These are phyloP conservation scores for Tricholoma hemisulphureum DNA, from an alignment of 768 basidiomycete species.

Conservation along the genomic window DNA sequence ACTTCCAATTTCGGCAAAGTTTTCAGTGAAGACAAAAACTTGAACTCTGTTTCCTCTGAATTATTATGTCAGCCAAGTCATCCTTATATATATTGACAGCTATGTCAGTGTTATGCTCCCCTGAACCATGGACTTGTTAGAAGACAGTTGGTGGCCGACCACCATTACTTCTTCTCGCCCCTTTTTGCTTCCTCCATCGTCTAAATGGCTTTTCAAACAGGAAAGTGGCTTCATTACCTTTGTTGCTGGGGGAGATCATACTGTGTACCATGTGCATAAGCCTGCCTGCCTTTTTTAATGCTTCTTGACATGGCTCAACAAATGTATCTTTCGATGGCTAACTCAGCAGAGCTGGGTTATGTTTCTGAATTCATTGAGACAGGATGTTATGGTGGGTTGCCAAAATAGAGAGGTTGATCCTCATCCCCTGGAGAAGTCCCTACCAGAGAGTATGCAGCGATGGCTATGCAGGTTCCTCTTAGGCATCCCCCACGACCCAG, in stretches of 20 bases:
- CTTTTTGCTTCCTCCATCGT: not conserved
- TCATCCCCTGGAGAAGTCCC: not conserved
- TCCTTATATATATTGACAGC: too few species aligned
- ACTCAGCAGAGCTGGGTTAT: not conserved
- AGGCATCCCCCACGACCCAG: not conserved
- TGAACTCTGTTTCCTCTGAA: too few species aligned
- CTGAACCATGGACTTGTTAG: too few species aligned
- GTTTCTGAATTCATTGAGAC: not conserved
- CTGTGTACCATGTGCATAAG: not conserved
- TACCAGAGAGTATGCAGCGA: not conserved
- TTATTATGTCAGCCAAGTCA: too few species aligned
- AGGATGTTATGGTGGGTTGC: not conserved
- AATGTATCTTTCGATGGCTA: not conserved
- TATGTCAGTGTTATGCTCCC: too few species aligned
- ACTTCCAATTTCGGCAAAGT: too few species aligned
- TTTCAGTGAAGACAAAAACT: too few species aligned
- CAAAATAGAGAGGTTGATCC: not conserved
- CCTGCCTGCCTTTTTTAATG: too few species aligned
- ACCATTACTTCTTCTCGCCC: not conserved
- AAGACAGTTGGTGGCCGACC: too few species aligned
- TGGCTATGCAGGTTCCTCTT: not conserved
- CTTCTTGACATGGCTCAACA: not conserved
- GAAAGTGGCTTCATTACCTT: not conserved
- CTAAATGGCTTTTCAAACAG: not conserved
- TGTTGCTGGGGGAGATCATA: not conserved